Base-by-base conservation (phyloP, 2,329 filamentous ascomycete species). In the Incumbomyces lentus region DNA sequence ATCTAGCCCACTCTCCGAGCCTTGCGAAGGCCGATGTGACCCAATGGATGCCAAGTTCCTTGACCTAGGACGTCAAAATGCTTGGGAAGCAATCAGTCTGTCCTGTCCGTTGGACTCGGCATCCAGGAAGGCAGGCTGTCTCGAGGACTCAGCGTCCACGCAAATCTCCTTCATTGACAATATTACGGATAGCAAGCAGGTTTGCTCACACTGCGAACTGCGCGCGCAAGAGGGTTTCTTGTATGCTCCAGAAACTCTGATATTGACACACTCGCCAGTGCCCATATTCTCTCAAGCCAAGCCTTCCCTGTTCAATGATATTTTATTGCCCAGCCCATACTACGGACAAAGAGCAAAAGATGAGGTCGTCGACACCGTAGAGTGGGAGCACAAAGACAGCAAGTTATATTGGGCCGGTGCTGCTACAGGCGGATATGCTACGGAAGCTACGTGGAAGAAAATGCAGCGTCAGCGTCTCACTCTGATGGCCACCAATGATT, bases 271-370 rank as follows among this genome's bases (percentile, higher is more conserved):
- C 57, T 86, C 95, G 56, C 75, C 96, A 10, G 84, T 94, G 49
- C 90, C 90, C 6, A 78, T 96, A 53, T 96, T 96, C 65, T 95
- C 88, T 0, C 87, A 94, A 62, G 92, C 85, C 61, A 95, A 95
- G 62, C 82, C 95, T 52, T 93, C 86, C 2, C 87, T 82, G 13
- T 95, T 87, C 64, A 80, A 84, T 49, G 90, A 96, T 62, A 89
- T 96, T 26, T 63, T 95, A n/a, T 95, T 94, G 60, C 90, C 90
- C 0, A 92, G 86, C 22, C 89, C 89, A 0, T 96, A 90, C 90
- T 95, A 96, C 67, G 95, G 87, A 86, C 79, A 78, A 54, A 80
- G 81, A 37, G 92, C 86, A 65, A 88, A 95, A 2, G 68, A 76
- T 13, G 95, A 95, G 62, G 73, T 88, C 16, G 73, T 80, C 41